Base-by-base conservation (phyloP, 306 rosid genomes). In the Trifolium pratense region DNA sequence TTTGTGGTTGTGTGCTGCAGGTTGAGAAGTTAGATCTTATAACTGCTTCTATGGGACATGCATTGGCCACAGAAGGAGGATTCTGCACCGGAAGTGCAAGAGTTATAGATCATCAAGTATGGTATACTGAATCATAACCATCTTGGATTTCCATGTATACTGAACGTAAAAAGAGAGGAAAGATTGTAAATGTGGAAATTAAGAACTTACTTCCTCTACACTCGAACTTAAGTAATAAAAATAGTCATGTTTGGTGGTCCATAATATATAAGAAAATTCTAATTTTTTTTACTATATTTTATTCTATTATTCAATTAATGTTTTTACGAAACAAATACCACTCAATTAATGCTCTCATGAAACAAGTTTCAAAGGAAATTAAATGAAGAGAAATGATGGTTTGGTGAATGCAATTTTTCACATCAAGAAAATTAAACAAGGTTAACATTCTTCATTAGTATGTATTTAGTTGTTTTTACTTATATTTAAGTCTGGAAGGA, bases 1-100 rank as follows among this genome's bases (percentile, higher is more conserved):
- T 79, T 82, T 66, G 66, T 67, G 78, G 62, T 83, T 63, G 49
- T 71, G 51, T 72, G 45, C 70, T 84, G 80, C 89, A 90, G 99
- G 87, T 81, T 84, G 99, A 86, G 23, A 90, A 95, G 83, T 80
- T 95, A 79, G 99, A 95, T 69, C 90, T 95, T 77, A 80, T 95
- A 71, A 95, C 99, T 43, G 97, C 99, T 78, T 88, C 97, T 56
- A 88, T 95, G 99, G 99, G 99, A 77, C 93, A 91, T 77, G 96
- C 97, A 67, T 82, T 95, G 79, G 99, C 99, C 18, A 46, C 97
- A 34, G 99, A 91, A 82, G 99, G 99, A 79, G 99, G 99, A 75
- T 95, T 95, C 86, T 91, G 99, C 91, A 95, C 97, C 1, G 99
- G 97, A 83, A 95, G 80, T 78, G 82, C 97, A 57, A 83, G 97